A percentile compares a stretch with the other conserved stretches of the same genome.
These are phyloP conservation scores for Baorangia bicolor DNA, from an alignment of 768 basidiomycete species.

Conservation along the genomic window DNA sequence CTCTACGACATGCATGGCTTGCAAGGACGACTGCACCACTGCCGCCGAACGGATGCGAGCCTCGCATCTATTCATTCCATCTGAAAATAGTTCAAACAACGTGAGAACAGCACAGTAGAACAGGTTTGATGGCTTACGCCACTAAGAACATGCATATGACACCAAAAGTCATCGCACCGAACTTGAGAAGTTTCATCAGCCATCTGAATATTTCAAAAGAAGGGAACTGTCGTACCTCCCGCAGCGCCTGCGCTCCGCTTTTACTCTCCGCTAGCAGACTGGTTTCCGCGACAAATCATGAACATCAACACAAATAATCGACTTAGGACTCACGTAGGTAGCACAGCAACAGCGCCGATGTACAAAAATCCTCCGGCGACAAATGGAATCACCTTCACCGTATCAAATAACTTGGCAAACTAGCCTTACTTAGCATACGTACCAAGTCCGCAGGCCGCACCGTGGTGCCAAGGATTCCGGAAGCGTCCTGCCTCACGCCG, in stretches of 20 bases:
- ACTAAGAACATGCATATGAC: slow-evolving; percentile 91
- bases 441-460: slow-evolving; percentile 78
- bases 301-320: slow-evolving; percentile 8
- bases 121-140: slow-evolving; percentile 59
- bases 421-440: slow-evolving; percentile 32
- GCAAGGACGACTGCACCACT: background rate
- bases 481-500: slow-evolving; percentile 71
- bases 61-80: slow-evolving; percentile 69
- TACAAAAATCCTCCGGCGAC: slow-evolving; percentile 92
- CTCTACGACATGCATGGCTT: slow-evolving; percentile 6
- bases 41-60: slow-evolving; percentile 7
- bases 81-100: slow-evolving; percentile 37
- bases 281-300: slow-evolving; percentile 17
- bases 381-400: slow-evolving; percentile 75
- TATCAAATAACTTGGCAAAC: slow-evolving; percentile 14
- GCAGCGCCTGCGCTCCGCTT: slow-evolving; percentile 83
- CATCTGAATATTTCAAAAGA: slow-evolving; percentile 13
- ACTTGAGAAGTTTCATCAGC: slow-evolving; percentile 48
- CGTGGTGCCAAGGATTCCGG: slow-evolving; percentile 82
- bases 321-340: slow-evolving; percentile 70
- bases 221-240: slow-evolving; percentile 56
- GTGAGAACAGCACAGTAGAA: slow-evolving; percentile 19
- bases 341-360: slow-evolving; percentile 88
- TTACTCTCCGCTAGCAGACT: slow-evolving; percentile 87
- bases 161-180: slow-evolving; percentile 88